Conservation (phyloP, 2,329 filamentous ascomycete genomes). For the Ophiostoma quercus region DNA sequence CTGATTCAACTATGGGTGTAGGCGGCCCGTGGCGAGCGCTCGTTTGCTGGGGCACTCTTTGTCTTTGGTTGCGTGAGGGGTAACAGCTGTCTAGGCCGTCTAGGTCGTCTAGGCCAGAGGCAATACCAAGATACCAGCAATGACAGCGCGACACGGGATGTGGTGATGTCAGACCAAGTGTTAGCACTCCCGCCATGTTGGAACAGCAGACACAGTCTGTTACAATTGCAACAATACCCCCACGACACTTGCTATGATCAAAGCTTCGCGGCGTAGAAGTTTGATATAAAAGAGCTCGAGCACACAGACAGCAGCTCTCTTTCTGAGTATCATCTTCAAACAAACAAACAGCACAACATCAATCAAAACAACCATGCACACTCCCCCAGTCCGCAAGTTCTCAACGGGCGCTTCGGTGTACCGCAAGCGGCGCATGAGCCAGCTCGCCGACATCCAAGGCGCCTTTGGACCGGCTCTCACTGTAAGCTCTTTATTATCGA, state of each 20-base stretch:
- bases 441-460: constrained; percentile 40
- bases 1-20: background rate
- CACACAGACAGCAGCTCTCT: background rate
- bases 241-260: background rate
- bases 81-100: background rate
- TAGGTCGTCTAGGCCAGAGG: background rate
- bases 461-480: constrained; percentile 42
- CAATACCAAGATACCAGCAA: background rate
- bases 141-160: background rate
- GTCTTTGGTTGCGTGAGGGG: background rate
- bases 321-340: background rate
- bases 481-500: constrained; percentile 33
- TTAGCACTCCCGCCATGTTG: background rate
- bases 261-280: too few relatives aligned
- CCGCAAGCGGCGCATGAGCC: constrained; percentile 45
- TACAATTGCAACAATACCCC: background rate
- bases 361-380: constrained; percentile 14
- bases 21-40: background rate
- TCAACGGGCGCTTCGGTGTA: constrained; percentile 43
- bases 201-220: background rate
- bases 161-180: background rate
- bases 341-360: background rate
- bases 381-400: constrained; percentile 37
- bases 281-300: too few relatives aligned
- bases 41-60: background rate